phyloP scores from a whole-genome alignment of 768 basidiomycete species.

The Collybia mongolica region DNA sequence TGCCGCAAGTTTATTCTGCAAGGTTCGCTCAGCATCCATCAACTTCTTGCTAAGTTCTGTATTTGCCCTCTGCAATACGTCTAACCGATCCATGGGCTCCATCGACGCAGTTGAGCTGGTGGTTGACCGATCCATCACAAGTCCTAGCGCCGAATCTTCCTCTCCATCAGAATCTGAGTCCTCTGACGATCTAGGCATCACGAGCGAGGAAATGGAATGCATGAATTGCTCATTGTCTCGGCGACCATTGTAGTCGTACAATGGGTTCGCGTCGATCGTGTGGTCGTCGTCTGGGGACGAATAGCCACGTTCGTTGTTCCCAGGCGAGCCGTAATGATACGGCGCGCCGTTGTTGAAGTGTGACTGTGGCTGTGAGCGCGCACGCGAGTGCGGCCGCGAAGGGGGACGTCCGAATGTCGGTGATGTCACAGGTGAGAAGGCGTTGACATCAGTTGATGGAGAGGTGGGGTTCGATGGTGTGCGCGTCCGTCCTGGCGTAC shows the following conservation, averaged over 20 bases:
- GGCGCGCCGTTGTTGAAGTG: constrained; percentile 20
- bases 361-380: constrained; percentile 47
- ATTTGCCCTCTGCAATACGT: constrained; percentile 72
- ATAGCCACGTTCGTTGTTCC: constrained; percentile 38
- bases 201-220: constrained; percentile 50
- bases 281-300: constrained; percentile 41
- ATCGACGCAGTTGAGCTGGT: constrained; percentile 67
- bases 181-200: constrained; percentile 50
- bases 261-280: constrained; percentile 23
- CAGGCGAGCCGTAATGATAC: constrained; percentile 16
- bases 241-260: constrained; percentile 32
- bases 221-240: constrained; percentile 28
- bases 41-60: constrained; percentile 73
- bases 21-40: constrained; percentile 67
- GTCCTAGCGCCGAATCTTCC: constrained; percentile 50
- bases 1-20: constrained; percentile 66
- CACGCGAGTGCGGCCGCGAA: constrained; percentile 68
- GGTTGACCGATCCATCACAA: constrained; percentile 59
- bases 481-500: constrained; percentile 49
- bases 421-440: constrained; percentile 34
- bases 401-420: constrained; percentile 36
- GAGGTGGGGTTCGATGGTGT: constrained; percentile 76
- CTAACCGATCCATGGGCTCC: constrained; percentile 69
- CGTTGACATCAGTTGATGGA: constrained; percentile 30
- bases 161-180: constrained; percentile 54